Base-by-base conservation (phyloP, 345 rosid genomes). In the Euphorbia peplus region DNA sequence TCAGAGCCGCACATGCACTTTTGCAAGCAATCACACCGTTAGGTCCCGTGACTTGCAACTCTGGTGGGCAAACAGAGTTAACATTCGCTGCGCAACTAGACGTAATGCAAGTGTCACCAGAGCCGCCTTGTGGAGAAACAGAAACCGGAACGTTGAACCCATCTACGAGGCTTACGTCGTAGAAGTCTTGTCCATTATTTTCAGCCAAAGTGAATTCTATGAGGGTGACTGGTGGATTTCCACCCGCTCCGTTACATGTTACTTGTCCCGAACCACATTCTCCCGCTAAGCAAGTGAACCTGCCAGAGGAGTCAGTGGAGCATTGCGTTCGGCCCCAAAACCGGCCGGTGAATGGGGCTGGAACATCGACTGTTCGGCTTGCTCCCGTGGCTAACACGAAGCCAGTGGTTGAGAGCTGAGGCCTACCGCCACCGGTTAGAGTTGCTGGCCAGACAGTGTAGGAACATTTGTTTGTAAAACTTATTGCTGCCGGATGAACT, bases 141-240 rank as follows among this genome's bases (percentile, higher is more conserved):
- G 82, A 79, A 5, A 80, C 12, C 11, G 80, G 83, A 52, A 82
- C n/a, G 63, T 82, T 79, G 51, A 66, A 83, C 61, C 86, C 86
- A 21, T 83, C 82, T 18, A 83, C 86, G 5, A 77, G 86, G 66
- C 82, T 77, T 5, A 83, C 9, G 63, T 83, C 80, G 68, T 52
- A 79, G 70, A 58, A 71, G 42, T 79, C 86, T n/a, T 65, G 59
- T 2, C 73, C 67, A 4, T 59, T 59, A 5, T 70, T 39, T 0
- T 48, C 25, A 0, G 70, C 71, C 0, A 79, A 22, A 1, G 76
- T 75, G 70, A 83, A 58, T 51, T 83, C 86, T 0, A 53, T 74
- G 0, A 83, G 72, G 29, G 83, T 66, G 0, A 70, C 71, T 0
- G 86, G 86, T 5, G 82, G 72, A 37, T 11, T 67, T 21, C 66